These are phyloP conservation scores for Pleurotus sapidus DNA, from an alignment of 768 basidiomycete species.

Conservation along the genomic window DNA sequence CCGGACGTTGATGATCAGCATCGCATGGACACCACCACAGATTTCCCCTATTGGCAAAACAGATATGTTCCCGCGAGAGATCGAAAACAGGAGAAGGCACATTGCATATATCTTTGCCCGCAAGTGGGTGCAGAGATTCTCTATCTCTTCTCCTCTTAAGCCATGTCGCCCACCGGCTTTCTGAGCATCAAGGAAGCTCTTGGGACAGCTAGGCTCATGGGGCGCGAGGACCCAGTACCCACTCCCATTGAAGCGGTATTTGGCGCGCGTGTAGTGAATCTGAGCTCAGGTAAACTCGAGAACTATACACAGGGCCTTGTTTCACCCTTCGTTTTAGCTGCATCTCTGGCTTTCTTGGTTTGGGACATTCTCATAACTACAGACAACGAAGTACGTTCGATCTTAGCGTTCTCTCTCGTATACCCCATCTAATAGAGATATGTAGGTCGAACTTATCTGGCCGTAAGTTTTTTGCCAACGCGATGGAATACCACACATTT, in stretches of 20 bases:
- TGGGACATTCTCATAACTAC: constrained; percentile 5
- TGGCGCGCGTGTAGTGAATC: constrained; percentile 29
- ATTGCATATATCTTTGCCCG: no score
- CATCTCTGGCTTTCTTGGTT: constrained; percentile 3
- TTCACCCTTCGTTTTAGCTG: neutral
- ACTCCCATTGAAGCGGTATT: constrained; percentile 12
- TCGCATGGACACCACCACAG: no score
- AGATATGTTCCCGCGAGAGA: no score
- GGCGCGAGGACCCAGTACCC: constrained; percentile 19
- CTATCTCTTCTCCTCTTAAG: no score
- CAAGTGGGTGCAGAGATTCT: no score
- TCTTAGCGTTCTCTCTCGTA: neutral
- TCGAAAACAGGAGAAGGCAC: no score
- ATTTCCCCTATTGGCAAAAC: no score
- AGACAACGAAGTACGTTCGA: neutral
- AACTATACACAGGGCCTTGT: no score
- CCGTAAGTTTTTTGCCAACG: neutral
- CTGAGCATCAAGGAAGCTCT: no score
- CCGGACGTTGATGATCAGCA: no score
- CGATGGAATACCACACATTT: neutral
- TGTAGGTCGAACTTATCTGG: constrained; percentile 6
- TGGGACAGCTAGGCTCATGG: neutral
- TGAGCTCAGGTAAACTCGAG: constrained; percentile 24
- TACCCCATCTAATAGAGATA: neutral
- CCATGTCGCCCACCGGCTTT: no score